Conservation (phyloP, 1,284 basidiomycete genomes). For the Pterulicium gracile region DNA sequence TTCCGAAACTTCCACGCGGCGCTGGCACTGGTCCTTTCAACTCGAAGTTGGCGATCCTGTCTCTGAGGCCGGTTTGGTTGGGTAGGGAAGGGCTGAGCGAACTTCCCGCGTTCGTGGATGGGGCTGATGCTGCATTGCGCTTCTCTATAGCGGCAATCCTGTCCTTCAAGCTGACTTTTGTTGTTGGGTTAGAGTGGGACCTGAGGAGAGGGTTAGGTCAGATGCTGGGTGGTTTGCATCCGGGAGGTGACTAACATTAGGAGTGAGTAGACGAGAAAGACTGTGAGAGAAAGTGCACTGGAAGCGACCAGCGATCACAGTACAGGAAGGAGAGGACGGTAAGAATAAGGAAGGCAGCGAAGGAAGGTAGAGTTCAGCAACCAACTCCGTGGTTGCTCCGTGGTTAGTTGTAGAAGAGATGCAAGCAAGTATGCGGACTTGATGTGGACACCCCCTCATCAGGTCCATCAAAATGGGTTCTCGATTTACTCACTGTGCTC, state of each 20-base stretch:
- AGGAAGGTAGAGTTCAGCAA: no score
- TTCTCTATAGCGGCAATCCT: slow-evolving; percentile 68
- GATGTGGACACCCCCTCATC: no score
- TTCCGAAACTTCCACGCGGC: slow-evolving; percentile 62
- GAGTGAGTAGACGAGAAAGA: neutral
- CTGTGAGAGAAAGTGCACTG: neutral
- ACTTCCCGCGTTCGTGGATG: slow-evolving; percentile 17
- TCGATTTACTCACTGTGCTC: no score
- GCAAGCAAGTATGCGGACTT: no score
- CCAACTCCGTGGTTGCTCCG: no score
- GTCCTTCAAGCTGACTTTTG: slow-evolving; percentile 56
- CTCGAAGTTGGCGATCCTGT: slow-evolving; percentile 71
- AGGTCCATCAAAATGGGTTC: no score
- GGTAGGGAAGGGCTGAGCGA: slow-evolving; percentile 8
- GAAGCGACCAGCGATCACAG: slow-evolving; percentile 2
- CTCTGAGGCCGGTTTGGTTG: slow-evolving; percentile 31
- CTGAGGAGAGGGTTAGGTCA: neutral
- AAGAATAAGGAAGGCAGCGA: no score
- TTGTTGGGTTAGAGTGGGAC: slow-evolving; percentile 18
- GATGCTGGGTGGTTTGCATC: no score
- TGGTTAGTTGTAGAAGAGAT: no score
- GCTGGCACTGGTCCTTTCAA: slow-evolving; percentile 62
- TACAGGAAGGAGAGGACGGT: neutral
- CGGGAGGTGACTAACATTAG: neutral
- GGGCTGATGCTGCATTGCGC: slow-evolving; percentile 26